These are phyloP conservation scores for Parastagonospora nodorum DNA, from an alignment of 2,329 filamentous ascomycete genomes.

Conservation along the genomic window DNA sequence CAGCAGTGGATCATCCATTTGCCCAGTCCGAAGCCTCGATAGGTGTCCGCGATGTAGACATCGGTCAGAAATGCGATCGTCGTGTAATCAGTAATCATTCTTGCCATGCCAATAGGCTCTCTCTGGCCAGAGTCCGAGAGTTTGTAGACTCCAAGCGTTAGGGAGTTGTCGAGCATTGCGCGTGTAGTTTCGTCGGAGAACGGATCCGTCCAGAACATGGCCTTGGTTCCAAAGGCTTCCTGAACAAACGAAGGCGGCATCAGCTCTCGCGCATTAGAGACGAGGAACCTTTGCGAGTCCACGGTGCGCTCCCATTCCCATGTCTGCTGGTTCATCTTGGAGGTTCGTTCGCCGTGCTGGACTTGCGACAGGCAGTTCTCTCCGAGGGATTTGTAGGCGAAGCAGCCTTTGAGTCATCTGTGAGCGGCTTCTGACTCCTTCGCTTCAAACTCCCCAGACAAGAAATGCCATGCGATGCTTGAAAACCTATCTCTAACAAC, in stretches of 20 bases:
- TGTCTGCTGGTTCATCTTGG: conserved; percentile 22
- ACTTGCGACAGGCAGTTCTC: no score
- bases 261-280: conserved; percentile 34
- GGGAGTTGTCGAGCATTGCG: conserved; percentile 39
- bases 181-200: conserved; percentile 20
- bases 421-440: no score
- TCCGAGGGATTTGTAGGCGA: not conserved
- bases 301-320: conserved; percentile 32
- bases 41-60: conserved; percentile 65
- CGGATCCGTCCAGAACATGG: conserved; percentile 40
- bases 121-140: conserved; percentile 11
- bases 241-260: conserved; percentile 39
- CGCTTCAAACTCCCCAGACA: not conserved
- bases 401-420: not conserved
- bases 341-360: not conserved
- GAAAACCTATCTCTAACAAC: no score
- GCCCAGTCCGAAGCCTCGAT: conserved; percentile 67
- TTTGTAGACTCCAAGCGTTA: conserved; percentile 38
- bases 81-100: conserved; percentile 71
- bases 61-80: conserved; percentile 74
- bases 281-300: conserved; percentile 25
- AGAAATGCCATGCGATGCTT: not conserved
- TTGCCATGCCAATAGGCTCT: conserved; percentile 61
- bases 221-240: conserved; percentile 30
- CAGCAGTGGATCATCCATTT: conserved; percentile 68